Conservation (phyloP, 192 early-diverging fungal genomes). For the Linnemannia zychae region DNA sequence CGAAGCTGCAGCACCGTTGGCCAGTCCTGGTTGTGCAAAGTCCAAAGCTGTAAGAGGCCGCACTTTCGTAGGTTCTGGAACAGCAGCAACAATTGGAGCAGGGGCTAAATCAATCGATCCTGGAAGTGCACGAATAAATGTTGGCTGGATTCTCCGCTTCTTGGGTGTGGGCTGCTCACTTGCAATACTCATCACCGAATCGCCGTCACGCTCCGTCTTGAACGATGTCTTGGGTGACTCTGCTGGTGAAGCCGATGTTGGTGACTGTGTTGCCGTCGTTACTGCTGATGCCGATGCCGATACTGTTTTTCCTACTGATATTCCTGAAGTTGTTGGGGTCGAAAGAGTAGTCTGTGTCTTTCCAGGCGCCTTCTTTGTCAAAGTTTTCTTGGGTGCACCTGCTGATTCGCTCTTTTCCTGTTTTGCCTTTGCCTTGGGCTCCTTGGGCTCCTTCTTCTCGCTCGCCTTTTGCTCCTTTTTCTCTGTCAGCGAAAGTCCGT, state of each 20-base stretch:
- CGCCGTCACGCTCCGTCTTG: constrained; percentile 50
- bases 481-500: constrained; percentile 37
- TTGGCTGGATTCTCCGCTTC: constrained; percentile 42
- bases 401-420: constrained; percentile 12
- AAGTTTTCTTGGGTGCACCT: neutral
- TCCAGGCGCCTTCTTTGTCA: neutral
- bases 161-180: constrained; percentile 35
- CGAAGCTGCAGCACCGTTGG: neutral
- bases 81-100: neutral
- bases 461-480: constrained; percentile 15
- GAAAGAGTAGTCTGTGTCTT: neutral
- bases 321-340: neutral
- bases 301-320: constrained; percentile 12
- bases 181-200: constrained; percentile 29
- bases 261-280: neutral
- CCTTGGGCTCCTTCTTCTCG: constrained; percentile 24
- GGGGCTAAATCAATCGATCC: neutral
- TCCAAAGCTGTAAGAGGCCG: neutral
- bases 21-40: constrained; percentile 2
- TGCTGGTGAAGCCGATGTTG: neutral
- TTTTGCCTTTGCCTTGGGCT: constrained; percentile 28
- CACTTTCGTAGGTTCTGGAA: neutral
- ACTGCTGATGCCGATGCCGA: neutral
- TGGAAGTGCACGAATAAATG: constrained; percentile 36
- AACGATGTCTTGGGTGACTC: constrained; percentile 8